Evolutionary conservation across 1,139 yeast species (phyloP), one percentile per base, ranked within the genome.

Genomic region (Taphrina communis): DNA sequence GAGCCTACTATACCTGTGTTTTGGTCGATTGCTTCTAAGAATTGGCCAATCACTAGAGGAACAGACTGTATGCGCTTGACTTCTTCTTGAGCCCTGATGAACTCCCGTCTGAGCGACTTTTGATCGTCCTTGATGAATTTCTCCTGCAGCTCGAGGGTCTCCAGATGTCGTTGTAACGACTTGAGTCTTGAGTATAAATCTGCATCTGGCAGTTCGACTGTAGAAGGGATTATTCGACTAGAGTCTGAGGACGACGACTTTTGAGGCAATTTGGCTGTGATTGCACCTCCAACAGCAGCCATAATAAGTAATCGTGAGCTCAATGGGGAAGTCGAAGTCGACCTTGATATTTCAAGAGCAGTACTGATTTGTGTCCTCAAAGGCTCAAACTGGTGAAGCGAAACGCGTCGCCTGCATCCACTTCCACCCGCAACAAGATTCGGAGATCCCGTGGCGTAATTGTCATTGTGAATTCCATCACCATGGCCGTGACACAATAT

Each of bases 121-220:
- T 93, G 97, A 79, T 95, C 99, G 78, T 94, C 99, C 78, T 94
- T 94, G 77, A 95, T 92, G 78, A 93, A 95, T 72, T 93, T 98
- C 78, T 94, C 99, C 80, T 94, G 70, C 52, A 70, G 41, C 48
- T 85, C 81, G 72, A 95, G 81, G 69, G 94, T 82, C 75, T 93
- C 97, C 75, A 90, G 84, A 76, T 93, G 97, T 74, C 93, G 90
- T 77, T 94, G 96, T 72, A 94, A 84, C 77, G 86, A 89, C 82
- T 94, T 95, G 75, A 93, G 83, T 74, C 86, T 88, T 74, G 91
- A 82, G 79, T 94, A 95, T 53, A 89, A 88, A 76, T 93, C 97
- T 35, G 51, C 50, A 35, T 68, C 69, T 19, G 48, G 62, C 17
- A 38, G 19, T 39, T 52, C 61, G 14, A 42, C 68, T 35, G 63